Base-by-base conservation (phyloP, 2,329 filamentous ascomycete species). In the Diaporthe ampelina region DNA sequence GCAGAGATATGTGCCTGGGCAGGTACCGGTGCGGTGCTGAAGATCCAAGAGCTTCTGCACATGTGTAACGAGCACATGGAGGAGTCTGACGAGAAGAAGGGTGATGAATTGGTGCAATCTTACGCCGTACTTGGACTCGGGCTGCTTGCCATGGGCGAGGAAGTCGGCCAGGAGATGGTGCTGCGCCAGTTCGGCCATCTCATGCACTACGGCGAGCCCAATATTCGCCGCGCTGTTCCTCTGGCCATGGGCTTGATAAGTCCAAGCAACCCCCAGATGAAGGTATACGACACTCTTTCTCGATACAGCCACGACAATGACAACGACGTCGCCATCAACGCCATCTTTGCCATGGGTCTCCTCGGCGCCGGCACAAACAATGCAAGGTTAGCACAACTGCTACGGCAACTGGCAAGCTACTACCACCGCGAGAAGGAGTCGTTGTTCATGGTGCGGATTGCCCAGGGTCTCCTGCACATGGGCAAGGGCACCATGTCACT, bases 241-340 rank as follows among this genome's bases (percentile, higher is more conserved):
- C 89, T 99, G 72, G 97, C 97, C 35, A 97, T 99, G 95, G 97
- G 95, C 80, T 90, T 99, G 72, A 93, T 99, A 81, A 98, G 94
- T 85, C 95, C 97, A 17, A 98, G 95, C 86, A 99, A 99, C 86
- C 97, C 97, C 15, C 97, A 99, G 83, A 99, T 99, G 96, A 99
- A 98, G 89, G 94, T 99, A 63, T 99, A 99, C 86, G 97, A 99
- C 83, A 99, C 97, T 0, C 88, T 99, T 15, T 99, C 97, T 69
- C 90, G 97, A 81, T 99, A 99, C 89, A 97, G 94, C 77, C 97
- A 99, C 89, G 97, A 99, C 86, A 99, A 97, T 78, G 97, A 99
- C 85, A 97, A 96, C 76, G 97, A 99, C 80, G 97, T 99, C 61
- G 97, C 97, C 52, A 94, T 99, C 84, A 99, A 98, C 82, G 95